A percentile compares a stretch with the other conserved stretches of the same genome.
phyloP scores from a whole-genome alignment of 805 yeast species.

The Candida tibetensis region DNA sequence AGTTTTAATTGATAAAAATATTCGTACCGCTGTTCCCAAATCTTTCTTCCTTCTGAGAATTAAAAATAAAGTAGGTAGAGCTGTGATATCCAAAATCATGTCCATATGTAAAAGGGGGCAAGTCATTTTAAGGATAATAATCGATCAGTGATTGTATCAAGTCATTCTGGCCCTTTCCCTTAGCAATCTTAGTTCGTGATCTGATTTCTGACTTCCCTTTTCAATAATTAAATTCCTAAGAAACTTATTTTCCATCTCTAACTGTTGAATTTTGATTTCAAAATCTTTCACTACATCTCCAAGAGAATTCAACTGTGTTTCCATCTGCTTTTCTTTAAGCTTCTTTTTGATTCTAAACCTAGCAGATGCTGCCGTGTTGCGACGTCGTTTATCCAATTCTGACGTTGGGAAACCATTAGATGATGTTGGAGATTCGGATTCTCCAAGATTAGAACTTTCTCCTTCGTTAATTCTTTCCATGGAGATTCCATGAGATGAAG shows the following conservation, averaged over 20 bases:
- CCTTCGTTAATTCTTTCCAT: neutral
- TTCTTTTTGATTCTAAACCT: slow-evolving; percentile 63
- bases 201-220: slow-evolving; percentile 44
- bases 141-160: too few species aligned
- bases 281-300: slow-evolving; percentile 44
- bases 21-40: too few species aligned
- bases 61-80: too few species aligned
- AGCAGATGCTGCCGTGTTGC: slow-evolving; percentile 67
- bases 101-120: too few species aligned
- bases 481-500: slow-evolving; percentile 3
- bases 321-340: slow-evolving; percentile 58
- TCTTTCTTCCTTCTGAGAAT: too few species aligned
- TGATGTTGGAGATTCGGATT: neutral
- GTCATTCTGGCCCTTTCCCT: slow-evolving; percentile 27
- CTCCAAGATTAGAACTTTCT: neutral
- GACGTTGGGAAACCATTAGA: slow-evolving; percentile 8
- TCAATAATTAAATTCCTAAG: slow-evolving; percentile 53
- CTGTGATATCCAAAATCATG: too few species aligned
- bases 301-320: slow-evolving; percentile 41
- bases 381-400: slow-evolving; percentile 49
- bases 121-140: too few species aligned
- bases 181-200: slow-evolving; percentile 35
- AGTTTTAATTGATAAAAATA: too few species aligned
- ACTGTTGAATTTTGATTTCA: slow-evolving; percentile 46
- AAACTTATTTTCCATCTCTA: slow-evolving; percentile 62